A percentile compares a stretch with the other conserved stretches of the same genome.
Conservation (phyloP, 2,329 filamentous ascomycete genomes). For the Pseudocercospora fijiensis region DNA sequence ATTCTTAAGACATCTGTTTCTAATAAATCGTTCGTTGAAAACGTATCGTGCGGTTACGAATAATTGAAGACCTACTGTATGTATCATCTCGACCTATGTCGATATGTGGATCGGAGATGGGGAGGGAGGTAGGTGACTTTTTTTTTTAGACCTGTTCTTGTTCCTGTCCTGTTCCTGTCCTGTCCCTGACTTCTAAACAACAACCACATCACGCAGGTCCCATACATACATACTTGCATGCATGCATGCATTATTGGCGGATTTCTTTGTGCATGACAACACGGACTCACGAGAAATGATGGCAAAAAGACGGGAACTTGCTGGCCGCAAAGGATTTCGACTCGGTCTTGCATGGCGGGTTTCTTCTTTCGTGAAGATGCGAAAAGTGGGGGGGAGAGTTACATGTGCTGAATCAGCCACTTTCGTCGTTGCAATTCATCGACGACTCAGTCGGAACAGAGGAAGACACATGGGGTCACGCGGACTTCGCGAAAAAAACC, state of each 20-base stretch:
- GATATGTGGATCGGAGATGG: constrained; percentile 1
- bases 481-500: neutral
- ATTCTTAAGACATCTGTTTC: neutral
- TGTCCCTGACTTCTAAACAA: neutral
- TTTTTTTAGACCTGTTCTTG: neutral
- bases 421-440: neutral
- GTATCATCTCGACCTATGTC: neutral
- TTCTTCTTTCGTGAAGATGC: neutral
- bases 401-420: neutral
- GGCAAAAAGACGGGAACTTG: no score
- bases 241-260: no score
- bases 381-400: neutral
- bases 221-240: neutral
- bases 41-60: no score
- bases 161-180: neutral
- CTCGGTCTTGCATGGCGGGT: neutral
- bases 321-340: no score
- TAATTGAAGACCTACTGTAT: neutral
- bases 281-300: no score
- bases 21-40: neutral
- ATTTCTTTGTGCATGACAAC: no score
- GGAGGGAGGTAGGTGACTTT: neutral
- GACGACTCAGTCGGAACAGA: neutral
- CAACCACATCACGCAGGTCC: neutral
- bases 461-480: neutral